Percentiles rank a stretch among this genome's conserved stretches.
Evolutionary conservation across 1,284 basidiomycete species (phyloP).

Genomic region (Fomitopsis pinicola): DNA sequence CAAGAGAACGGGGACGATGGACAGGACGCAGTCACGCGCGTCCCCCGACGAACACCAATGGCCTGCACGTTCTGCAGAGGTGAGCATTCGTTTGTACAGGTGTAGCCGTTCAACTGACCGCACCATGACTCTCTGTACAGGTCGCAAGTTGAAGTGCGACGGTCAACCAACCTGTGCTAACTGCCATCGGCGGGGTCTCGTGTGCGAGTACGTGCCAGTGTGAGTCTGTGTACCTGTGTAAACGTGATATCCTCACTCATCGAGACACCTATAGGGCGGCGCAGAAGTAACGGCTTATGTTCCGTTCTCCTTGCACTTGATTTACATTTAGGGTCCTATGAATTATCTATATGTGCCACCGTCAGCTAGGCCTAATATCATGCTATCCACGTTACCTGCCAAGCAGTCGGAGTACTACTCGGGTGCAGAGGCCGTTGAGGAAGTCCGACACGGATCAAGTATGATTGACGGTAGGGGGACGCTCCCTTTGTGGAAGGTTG

Average conservation of each 20-base stretch:
- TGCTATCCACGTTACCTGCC: background rate
- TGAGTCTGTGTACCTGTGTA: constrained; percentile 4
- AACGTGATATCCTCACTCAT: background rate
- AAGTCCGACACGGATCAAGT: background rate
- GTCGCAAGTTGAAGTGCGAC: constrained; percentile 23
- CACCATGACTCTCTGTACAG: constrained; percentile 4
- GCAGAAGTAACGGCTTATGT: constrained; percentile 3
- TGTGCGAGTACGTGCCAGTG: constrained; percentile 21
- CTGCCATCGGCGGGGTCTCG: constrained; percentile 18
- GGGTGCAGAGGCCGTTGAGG: background rate
- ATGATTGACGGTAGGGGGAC: background rate
- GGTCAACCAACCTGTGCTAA: constrained; percentile 20
- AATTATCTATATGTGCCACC: background rate
- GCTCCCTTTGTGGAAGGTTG: background rate
- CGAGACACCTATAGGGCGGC: background rate
- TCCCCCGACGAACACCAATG: constrained; percentile 17
- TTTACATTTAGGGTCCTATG: background rate
- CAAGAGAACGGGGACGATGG: background rate
- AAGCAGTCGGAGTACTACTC: background rate
- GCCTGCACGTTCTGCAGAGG: constrained; percentile 24
- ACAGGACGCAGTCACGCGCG: constrained; percentile 3
- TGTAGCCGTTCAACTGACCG: background rate
- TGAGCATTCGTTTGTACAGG: background rate
- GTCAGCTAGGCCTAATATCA: background rate
- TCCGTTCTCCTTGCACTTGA: background rate